Base-by-base conservation (phyloP, 495 filamentous ascomycete genomes). In the Hypoxylon rickii region DNA sequence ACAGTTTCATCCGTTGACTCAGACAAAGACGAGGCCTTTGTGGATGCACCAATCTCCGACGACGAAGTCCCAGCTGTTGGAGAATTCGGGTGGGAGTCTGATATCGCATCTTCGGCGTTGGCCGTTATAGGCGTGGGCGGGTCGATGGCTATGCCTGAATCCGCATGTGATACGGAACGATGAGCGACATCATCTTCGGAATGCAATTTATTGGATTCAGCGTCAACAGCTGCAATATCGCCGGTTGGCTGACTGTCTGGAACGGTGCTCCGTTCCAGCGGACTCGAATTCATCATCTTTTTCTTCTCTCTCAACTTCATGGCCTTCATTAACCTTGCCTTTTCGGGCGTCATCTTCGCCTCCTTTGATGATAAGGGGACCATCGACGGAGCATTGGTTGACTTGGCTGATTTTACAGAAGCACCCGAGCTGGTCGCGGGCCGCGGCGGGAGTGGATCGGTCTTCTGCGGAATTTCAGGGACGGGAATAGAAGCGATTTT, bases 241-340 rank as follows among this genome's bases (percentile, higher is more conserved):
- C 29, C 55, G n/a, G 37, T 45, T 31, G 51, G 15, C 16, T 34
- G 41, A 1, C 41, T 39, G 2, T 46, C 46, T 34, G 49, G 33
- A 7, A 38, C 34, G 19, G 51, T 29, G 26, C 40, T 53, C 22
- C 53, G 45, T 37, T 74, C 60, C 34, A 68, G 19, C 10, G 32
- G 32, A 12, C 52, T 51, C n/a, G 59, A 53, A 19, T 47, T 81
- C 78, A 84, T 76, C 59, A 89, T 85, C 64, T 88, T 90, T 70
- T 90, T 92, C 70, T 90, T 91, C 65, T 83, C 73, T 32, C 94
- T 81, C 37, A 97, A 74, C 60, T 97, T 88, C 69, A 97, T 78
- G 3, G 94, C 93, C 75, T 93, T 96, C 90, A 96, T 89, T 52
- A 98, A 76, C 56, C 92, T 82, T 60, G 88, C 83, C 69, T 96